Base-by-base conservation (phyloP, 2,329 filamentous ascomycete species). In the Diaporthe sp. region DNA sequence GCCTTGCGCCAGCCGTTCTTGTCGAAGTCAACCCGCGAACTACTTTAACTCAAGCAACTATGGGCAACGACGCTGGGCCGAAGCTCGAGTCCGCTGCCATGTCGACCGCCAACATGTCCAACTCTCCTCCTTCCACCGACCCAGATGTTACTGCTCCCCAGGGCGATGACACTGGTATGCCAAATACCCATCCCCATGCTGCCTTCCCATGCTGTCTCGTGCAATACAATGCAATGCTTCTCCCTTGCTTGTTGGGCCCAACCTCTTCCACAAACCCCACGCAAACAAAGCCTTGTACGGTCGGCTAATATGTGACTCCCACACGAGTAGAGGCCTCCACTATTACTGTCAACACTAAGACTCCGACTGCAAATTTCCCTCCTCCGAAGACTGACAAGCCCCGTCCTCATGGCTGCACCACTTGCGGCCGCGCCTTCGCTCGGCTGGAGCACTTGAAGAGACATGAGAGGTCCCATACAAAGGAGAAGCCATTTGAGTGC, bases 401-500 rank as follows among this genome's bases (percentile, higher is more conserved):
- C 74, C 92, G 96, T 78, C 97, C 97, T 78, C 97, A 99, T 85
- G 93, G 98, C 76, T 99, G 97, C 87, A 92, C 89, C 55, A 98
- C 96, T 65, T 99, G 97, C 84, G 91, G 93, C 81, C 93, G 97
- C 78, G 98, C 95, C 44, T 99, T 99, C 84, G 97, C 97, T 75
- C 93, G 97, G 77, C 87, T 99, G 80, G 97, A 99, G 86, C 97
- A 99, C 84, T 87, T 99, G 79, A 99, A 99, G 87, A 94, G 97
- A 77, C 97, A 99, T 85, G 97, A 98, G 86, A 92, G 97, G 77
- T 98, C 95, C n/a, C 96, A 98, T 83, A 98, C 96, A 59, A 98
- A 99, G 84, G 96, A 99, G 86, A 99, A 99, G 88, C 97, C 97
- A 1, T 99, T 99, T 81, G 95, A 98, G 85, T 99, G 97, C 81